Conservation (phyloP, 257 asterid species). For the Perilla frutescens region DNA sequence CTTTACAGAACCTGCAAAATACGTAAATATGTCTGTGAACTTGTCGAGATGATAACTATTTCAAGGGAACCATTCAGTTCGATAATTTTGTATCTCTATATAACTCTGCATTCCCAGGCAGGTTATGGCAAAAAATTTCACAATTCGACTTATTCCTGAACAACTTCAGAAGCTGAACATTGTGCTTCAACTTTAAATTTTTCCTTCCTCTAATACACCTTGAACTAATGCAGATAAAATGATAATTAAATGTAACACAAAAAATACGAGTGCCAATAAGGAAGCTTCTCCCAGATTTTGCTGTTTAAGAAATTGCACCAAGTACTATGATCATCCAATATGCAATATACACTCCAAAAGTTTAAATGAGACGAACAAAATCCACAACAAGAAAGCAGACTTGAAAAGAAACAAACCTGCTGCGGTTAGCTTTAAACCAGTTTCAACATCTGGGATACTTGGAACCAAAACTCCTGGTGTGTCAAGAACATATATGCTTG, state of each 20-base stretch:
- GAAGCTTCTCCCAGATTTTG: background rate
- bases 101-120: background rate
- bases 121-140: background rate
- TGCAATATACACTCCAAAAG: background rate
- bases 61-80: background rate
- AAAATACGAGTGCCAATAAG: background rate
- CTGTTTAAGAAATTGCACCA: background rate
- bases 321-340: background rate
- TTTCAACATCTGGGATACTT: slow-evolving; percentile 80
- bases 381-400: slow-evolving; percentile 9
- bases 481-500: slow-evolving; percentile 94
- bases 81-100: background rate
- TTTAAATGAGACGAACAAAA: background rate
- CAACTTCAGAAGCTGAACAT: background rate
- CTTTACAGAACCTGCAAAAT: slow-evolving; percentile 84
- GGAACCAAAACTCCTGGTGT: slow-evolving; percentile 96
- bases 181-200: background rate
- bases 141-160: background rate
- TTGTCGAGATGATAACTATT: background rate
- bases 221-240: background rate
- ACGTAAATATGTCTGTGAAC: background rate
- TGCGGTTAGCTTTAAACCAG: slow-evolving; percentile 89
- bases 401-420: slow-evolving; percentile 59
- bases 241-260: background rate
- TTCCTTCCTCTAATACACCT: background rate